phyloP scores from a whole-genome alignment of 2,329 filamentous ascomycete genomes.

The Phyllosticta citriasiana region DNA sequence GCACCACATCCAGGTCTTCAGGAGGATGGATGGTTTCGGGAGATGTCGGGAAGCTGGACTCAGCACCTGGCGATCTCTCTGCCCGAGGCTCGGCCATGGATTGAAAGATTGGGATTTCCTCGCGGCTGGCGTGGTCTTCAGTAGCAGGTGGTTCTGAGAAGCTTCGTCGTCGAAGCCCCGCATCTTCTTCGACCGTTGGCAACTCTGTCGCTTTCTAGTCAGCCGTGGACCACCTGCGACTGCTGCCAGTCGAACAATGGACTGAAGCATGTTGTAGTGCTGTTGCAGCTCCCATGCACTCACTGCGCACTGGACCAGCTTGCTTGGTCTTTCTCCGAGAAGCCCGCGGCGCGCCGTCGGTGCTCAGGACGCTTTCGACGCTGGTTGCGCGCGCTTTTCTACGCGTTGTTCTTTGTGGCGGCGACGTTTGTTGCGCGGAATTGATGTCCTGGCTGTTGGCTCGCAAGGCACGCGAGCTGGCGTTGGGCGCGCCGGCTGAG shows the following conservation, averaged over 20 bases:
- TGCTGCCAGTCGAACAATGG: neutral
- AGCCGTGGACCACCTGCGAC: neutral
- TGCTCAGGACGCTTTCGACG: slow-evolving; percentile 15
- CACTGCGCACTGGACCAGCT: slow-evolving; percentile 8
- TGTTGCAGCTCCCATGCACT: neutral
- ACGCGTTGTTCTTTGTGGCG: slow-evolving; percentile 15
- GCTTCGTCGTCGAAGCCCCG: slow-evolving; percentile 15
- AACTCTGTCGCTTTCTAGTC: slow-evolving; percentile 2
- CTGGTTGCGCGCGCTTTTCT: slow-evolving; percentile 20
- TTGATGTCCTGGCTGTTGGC: slow-evolving; percentile 32
- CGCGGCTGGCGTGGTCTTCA: neutral
- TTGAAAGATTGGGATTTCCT: neutral
- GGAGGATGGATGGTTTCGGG: slow-evolving; percentile 14
- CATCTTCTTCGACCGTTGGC: slow-evolving; percentile 13
- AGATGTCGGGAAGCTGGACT: slow-evolving; percentile 37
- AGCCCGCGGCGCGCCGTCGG: slow-evolving; percentile 14
- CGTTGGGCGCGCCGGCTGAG: slow-evolving; percentile 15
- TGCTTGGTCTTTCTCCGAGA: slow-evolving; percentile 18
- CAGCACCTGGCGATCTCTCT: slow-evolving; percentile 25
- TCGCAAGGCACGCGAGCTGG: slow-evolving; percentile 16
- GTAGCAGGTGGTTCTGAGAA: neutral
- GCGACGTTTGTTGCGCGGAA: slow-evolving; percentile 11
- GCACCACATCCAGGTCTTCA: slow-evolving; percentile 28
- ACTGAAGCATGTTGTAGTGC: neutral
- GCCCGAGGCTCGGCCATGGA: neutral